Evolutionary conservation across 345 rosid species (phyloP), one percentile per base, ranked within the genome.

Genomic region (Heritiera fomes): DNA sequence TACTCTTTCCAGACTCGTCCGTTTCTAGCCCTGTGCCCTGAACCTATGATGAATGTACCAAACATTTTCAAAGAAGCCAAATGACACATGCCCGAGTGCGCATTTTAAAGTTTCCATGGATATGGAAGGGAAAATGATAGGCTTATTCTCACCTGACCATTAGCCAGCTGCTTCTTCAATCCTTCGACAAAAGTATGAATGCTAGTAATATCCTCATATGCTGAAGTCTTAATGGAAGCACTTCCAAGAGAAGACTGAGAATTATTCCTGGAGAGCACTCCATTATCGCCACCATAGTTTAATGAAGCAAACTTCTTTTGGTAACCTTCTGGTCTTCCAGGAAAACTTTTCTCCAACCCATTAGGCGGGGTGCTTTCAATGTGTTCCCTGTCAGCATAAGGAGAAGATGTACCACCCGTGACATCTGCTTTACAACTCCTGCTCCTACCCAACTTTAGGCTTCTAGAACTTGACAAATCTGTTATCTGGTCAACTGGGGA

Each of bases 191-290:
- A 94, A 78, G 89, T 88, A 30, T 87, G 88, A 75, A 96, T 82
- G 82, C 89, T 91, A 55, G 98, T 88, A 78, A 94, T 89, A 72
- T 90, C 95, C 74, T 90, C 97, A 52, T 84, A 91, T 28, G 87
- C 85, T 52, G 87, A 82, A 75, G 88, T 84, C 77, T 88, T 85
- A 72, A 91, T 77, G 71, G 88, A 91, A 78, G 85, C 93, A 83
- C 95, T 88, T 78, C 82, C 97, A 15, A 84, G 82, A 76, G 98
- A 96, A 78, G 97, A 94, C 79, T 80, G 86, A 71, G 99, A 96
- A 80, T 87, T 84, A 82, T 87, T 91, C 87, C 98, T 90, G n/a
- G 88, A 80, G 75, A 92, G 78, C 50, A 49, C 76, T 58, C 79
- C 83, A 76, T 55, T 53, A 34, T 78, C 80, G 72, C 79, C 71